Percentiles rank a stretch among this genome's conserved stretches.
Conservation (phyloP, 345 rosid genomes). For the Turnera subulata region DNA sequence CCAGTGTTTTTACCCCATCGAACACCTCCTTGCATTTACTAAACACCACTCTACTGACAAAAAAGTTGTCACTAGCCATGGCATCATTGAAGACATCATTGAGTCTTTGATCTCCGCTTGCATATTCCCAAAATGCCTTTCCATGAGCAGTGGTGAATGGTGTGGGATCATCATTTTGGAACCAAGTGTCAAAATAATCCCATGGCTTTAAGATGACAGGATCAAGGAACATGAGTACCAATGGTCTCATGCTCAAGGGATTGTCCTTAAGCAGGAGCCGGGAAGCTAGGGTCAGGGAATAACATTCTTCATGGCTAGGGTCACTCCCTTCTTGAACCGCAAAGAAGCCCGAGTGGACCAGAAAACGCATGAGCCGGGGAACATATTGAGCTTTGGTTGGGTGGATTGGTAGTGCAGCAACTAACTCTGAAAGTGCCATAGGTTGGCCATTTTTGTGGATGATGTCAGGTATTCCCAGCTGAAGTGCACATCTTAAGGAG, state of each 20-base stretch:
- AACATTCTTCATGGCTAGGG: too few relatives aligned
- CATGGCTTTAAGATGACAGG: not conserved
- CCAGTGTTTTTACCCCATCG: too few relatives aligned
- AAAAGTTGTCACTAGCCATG: constrained; percentile 20
- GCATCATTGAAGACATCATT: constrained; percentile 15
- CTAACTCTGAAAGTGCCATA: constrained; percentile 10
- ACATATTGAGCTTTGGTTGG: not conserved
- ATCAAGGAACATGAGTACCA: not conserved
- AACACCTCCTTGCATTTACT: too few relatives aligned
- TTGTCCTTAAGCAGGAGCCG: too few relatives aligned
- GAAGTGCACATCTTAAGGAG: too few relatives aligned
- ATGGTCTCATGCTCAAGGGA: not conserved
- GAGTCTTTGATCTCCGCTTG: constrained; percentile 1
- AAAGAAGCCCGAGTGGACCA: not conserved
- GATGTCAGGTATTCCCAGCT: too few relatives aligned
- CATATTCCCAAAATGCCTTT: constrained; percentile 19
- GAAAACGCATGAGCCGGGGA: not conserved
- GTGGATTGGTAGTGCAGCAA: not conserved
- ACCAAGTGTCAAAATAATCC: too few relatives aligned
- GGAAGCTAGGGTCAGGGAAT: too few relatives aligned
- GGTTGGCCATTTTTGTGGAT: too few relatives aligned
- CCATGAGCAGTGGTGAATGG: constrained; percentile 15
- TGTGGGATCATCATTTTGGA: too few relatives aligned
- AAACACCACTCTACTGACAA: constrained; percentile 14
- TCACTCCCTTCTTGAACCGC: not conserved